Percentiles rank a stretch among this genome's conserved stretches.
These are phyloP conservation scores for Papilionanthe hybrid DNA, from an alignment of 116 monocot genomes.

Conservation along the genomic window DNA sequence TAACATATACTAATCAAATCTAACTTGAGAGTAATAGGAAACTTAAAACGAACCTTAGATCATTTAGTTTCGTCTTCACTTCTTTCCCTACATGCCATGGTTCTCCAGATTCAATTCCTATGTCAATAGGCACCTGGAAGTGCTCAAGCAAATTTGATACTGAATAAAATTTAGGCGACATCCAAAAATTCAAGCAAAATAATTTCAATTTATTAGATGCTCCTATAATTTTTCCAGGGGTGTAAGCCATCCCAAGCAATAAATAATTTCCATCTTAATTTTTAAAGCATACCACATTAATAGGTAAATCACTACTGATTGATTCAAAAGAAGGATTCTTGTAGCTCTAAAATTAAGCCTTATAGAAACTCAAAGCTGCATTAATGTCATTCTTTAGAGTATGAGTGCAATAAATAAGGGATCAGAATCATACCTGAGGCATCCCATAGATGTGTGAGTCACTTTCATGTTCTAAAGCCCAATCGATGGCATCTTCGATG, in stretches of 20 bases:
- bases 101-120: conserved; percentile 8
- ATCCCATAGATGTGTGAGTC: conserved; percentile 18
- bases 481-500: conserved; percentile 16
- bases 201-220: background rate
- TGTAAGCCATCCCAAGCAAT: background rate
- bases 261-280: background rate
- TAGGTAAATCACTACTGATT: background rate
- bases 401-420: background rate
- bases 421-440: conserved; percentile 13
- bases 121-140: conserved; percentile 8
- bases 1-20: background rate
- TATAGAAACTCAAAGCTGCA: background rate
- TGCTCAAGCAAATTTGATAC: background rate
- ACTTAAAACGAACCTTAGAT: conserved; percentile 3
- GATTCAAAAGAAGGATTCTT: background rate
- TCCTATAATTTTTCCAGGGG: background rate
- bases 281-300: background rate
- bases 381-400: background rate
- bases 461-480: conserved; percentile 16
- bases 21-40: background rate
- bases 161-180: background rate
- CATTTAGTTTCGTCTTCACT: background rate
- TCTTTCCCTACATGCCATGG: background rate
- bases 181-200: background rate
- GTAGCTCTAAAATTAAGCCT: background rate